Percentiles rank a stretch among this genome's conserved stretches.
These are phyloP conservation scores for Alternaria novae-zelandiae DNA, from an alignment of 2,329 filamentous ascomycete genomes.

Conservation along the genomic window DNA sequence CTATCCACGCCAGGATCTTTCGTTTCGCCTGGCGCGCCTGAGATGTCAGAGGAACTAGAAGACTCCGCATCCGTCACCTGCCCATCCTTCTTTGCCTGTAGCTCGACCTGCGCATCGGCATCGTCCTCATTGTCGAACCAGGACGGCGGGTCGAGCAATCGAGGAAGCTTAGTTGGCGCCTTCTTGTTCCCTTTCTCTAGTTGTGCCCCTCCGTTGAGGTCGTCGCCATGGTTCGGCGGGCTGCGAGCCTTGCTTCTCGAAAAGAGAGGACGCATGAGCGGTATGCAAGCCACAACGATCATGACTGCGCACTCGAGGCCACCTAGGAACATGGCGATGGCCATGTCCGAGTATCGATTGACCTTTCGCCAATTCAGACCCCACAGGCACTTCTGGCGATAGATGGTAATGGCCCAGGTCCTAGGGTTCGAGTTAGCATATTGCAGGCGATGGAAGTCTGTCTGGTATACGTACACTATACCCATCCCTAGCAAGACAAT, in stretches of 20 bases:
- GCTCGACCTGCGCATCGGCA: background rate
- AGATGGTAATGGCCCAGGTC: background rate
- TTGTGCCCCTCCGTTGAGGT: background rate
- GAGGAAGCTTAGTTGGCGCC: background rate
- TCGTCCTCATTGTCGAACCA: background rate
- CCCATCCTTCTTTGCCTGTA: background rate
- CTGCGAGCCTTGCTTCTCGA: background rate
- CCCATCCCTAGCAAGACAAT: background rate
- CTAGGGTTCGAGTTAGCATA: background rate
- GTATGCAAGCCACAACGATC: background rate
- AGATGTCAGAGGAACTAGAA: background rate
- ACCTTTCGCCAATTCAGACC: background rate
- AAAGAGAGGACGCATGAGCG: background rate
- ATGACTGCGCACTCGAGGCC: background rate
- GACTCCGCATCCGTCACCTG: background rate
- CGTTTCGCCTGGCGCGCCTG: background rate
- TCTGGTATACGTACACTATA: background rate
- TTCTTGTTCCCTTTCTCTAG: background rate
- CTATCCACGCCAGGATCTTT: background rate
- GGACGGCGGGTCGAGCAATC: background rate
- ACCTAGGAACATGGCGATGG: background rate
- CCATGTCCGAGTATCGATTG: background rate
- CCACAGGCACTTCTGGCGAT: background rate
- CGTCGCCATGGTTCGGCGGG: background rate
- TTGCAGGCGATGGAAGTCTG: background rate